Evolutionary conservation across 768 basidiomycete species (phyloP).

Genomic region (Kondoa malvinella): DNA sequence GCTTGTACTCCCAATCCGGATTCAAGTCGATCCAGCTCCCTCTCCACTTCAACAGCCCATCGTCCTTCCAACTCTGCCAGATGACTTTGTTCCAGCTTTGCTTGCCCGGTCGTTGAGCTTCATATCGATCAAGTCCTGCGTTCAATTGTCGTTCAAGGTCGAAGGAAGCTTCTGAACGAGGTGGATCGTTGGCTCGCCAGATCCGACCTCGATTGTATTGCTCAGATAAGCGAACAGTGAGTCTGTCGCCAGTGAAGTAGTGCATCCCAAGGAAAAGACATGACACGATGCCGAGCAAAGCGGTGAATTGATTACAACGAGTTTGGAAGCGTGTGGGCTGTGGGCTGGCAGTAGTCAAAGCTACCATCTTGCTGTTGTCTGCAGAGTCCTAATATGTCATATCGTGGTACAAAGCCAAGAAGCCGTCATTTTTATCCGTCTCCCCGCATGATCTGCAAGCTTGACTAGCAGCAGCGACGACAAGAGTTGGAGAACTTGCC

Average conservation of each 20-base stretch:
- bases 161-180: neutral
- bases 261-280: neutral
- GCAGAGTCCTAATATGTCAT: too few relatives aligned
- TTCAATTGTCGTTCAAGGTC: neutral
- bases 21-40: neutral
- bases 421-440: too few relatives aligned
- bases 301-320: neutral
- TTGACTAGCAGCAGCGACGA: neutral
- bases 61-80: constrained; percentile 3
- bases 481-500: neutral
- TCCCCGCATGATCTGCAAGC: too few relatives aligned
- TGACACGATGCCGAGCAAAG: neutral
- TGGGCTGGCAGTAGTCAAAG: too few relatives aligned
- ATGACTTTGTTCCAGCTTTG: constrained; percentile 2
- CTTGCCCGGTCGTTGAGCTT: neutral
- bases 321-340: neutral
- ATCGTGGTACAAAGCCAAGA: too few relatives aligned
- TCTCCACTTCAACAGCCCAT: neutral
- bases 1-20: constrained; percentile 2
- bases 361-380: too few relatives aligned
- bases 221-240: neutral
- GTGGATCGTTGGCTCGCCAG: neutral
- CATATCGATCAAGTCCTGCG: neutral
- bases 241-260: neutral
- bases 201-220: neutral